phyloP scores from a whole-genome alignment of 2,329 filamentous ascomycete species.

The Aureobasidium leucospermi region DNA sequence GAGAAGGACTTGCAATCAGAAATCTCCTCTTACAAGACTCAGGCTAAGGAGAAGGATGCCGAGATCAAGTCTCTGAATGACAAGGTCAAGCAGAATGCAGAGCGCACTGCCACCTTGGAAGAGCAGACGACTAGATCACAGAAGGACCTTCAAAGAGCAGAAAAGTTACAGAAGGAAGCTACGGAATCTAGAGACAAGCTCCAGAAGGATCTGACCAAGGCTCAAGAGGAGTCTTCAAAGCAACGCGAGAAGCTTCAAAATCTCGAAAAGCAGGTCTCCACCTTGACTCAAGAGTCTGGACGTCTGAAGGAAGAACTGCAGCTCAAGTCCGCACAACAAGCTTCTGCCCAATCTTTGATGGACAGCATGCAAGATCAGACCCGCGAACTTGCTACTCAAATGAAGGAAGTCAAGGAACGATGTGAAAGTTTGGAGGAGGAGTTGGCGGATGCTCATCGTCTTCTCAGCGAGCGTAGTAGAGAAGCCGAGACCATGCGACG shows the following conservation, averaged over 20 bases:
- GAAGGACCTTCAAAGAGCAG: constrained; percentile 68
- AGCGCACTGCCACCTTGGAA: constrained; percentile 64
- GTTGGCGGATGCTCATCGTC: constrained; percentile 75
- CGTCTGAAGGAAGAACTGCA: constrained; percentile 70
- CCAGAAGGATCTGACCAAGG: constrained; percentile 59
- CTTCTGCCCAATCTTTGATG: constrained; percentile 75
- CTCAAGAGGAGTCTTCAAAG: constrained; percentile 61
- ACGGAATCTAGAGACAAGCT: constrained; percentile 66
- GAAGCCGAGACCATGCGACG: constrained; percentile 94
- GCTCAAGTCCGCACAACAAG: constrained; percentile 77
- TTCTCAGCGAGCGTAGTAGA: constrained; percentile 78
- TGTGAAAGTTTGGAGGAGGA: constrained; percentile 89
- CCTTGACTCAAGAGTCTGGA: constrained; percentile 60
- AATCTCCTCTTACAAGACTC: constrained; percentile 60
- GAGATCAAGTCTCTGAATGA: constrained; percentile 75
- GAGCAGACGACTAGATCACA: constrained; percentile 68
- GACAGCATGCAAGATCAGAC: constrained; percentile 91
- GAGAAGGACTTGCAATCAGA: constrained; percentile 78
- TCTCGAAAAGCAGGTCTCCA: constrained; percentile 66
- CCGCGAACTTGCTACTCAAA: constrained; percentile 78
- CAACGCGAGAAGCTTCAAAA: constrained; percentile 55
- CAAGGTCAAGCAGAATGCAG: constrained; percentile 67
- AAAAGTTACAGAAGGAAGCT: constrained; percentile 72
- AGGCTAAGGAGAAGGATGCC: constrained; percentile 63
- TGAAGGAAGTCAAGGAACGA: constrained; percentile 78